phyloP scores from a whole-genome alignment of 2,329 filamentous ascomycete genomes.

The Zasmidium angulare region DNA sequence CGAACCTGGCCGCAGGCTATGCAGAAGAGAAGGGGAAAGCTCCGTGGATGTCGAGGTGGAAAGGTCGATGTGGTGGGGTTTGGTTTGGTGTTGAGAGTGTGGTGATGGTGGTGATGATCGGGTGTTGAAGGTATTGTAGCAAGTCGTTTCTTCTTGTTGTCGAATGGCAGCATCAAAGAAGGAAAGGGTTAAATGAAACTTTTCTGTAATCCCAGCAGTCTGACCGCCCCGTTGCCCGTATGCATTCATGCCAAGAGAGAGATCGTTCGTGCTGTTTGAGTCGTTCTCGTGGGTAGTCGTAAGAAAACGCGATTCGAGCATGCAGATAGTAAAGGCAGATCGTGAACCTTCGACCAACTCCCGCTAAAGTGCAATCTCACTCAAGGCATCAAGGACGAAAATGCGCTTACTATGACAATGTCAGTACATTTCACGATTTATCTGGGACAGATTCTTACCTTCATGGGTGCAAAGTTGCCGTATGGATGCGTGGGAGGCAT shows the following conservation, averaged over 20 bases:
- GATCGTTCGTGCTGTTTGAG: conserved; percentile 25
- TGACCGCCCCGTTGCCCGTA: conserved; percentile 23
- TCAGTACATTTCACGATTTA: conserved; percentile 12
- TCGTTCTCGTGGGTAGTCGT: conserved; percentile 29
- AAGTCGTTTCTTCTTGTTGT: conserved; percentile 11
- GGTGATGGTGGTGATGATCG: conserved; percentile 2
- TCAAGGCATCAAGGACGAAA: conserved; percentile 40
- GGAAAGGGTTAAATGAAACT: conserved; percentile 18
- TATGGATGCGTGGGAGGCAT: conserved; percentile 65
- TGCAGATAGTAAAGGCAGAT: conserved; percentile 29
- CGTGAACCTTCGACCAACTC: conserved; percentile 36
- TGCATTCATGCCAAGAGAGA: conserved; percentile 26
- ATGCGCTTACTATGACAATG: conserved; percentile 32
- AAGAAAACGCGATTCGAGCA: conserved; percentile 26
- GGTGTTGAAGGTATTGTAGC: conserved; percentile 9
- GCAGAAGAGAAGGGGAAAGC: conserved; percentile 12
- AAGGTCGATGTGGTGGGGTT: no score
- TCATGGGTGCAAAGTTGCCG: conserved; percentile 66
- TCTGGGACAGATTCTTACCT: conserved; percentile 46
- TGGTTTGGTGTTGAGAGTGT: not conserved
- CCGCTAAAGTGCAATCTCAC: conserved; percentile 43
- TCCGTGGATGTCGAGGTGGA: conserved; percentile 3
- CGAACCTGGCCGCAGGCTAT: conserved; percentile 15
- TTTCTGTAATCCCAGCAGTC: conserved; percentile 25
- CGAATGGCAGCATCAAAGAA: conserved; percentile 8